Evolutionary conservation across 2,329 filamentous ascomycete species (phyloP), one percentile per base, ranked within the genome.

Genomic region (Amylocarpus encephaloides): DNA sequence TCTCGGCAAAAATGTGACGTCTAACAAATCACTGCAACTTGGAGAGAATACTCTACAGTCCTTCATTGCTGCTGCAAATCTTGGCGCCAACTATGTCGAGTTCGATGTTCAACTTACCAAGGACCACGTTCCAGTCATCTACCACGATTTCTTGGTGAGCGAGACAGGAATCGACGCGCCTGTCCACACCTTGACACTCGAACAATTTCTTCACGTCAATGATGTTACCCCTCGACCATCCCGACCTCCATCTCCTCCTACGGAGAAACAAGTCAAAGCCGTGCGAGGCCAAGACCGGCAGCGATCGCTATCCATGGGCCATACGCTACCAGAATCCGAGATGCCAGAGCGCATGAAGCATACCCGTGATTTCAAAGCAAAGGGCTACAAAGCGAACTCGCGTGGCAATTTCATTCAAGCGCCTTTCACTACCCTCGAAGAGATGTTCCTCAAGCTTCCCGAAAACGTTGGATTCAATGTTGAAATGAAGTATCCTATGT

Each of bases 401-500:
- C 85, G 93, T 4, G 93, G 92, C 46, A 90, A 89, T 65, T 94
- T 94, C 62, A 97, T 98, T 62, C 92, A 97, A 67, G 89, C 88
- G 0, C 90, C 92, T 0, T 98, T 98, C 70, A 91, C 92, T 6
- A 98, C 93, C 0, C 75, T 98, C 4, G 90, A 96, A 67, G 89
- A 96, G 55, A 83, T 97, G 66, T 96, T 98, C 71, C 79, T 80
- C 62, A 85, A 91, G 64, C 73, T 98, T 0, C 89, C 90, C 0
- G 79, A 86, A 55, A 76, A 80, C 12, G 86, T 95, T 18, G 91
- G 93, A 12, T 98, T 98, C 77, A 97, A 98, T 69, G 95, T 98
- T 60, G 93, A 98, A 73, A 87, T 98, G 79, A 97, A 98, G 71
- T 98, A 98, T 66, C 93, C 93, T 5, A 97, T 97, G 91, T 80